Percentiles rank a stretch among this genome's conserved stretches.
Evolutionary conservation across 306 rosid species (phyloP).

Genomic region (Clitoria ternatea): DNA sequence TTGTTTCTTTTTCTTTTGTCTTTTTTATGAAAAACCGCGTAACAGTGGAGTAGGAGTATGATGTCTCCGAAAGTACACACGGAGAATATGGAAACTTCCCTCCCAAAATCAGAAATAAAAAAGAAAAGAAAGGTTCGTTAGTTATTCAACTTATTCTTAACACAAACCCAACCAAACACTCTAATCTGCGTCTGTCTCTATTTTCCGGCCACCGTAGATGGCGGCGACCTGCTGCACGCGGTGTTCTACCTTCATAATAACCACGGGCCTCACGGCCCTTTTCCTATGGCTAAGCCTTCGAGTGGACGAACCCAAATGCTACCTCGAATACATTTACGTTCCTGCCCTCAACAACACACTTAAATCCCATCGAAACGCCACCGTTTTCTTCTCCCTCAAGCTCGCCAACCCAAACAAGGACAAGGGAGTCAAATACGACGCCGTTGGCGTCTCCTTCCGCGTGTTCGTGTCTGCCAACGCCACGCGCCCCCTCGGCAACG

Average conservation of each 20-base stretch:
- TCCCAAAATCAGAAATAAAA: background rate
- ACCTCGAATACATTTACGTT: slow-evolving; percentile 42
- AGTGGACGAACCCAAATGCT: slow-evolving; percentile 46
- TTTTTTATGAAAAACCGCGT: no score
- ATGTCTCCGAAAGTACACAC: no score
- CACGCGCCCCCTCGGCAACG: slow-evolving; percentile 24
- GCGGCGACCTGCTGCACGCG: slow-evolving; percentile 28
- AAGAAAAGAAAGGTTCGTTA: background rate
- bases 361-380: slow-evolving; percentile 31
- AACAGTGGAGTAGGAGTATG: no score
- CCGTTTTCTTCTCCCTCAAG: slow-evolving; percentile 29
- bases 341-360: slow-evolving; percentile 65
- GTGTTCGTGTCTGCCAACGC: slow-evolving; percentile 2
- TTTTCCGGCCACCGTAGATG: slow-evolving; percentile 26
- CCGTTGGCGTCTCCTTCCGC: slow-evolving; percentile 31
- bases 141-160: background rate
- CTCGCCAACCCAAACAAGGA: slow-evolving; percentile 64
- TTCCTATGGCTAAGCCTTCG: slow-evolving; percentile 56
- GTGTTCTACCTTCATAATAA: slow-evolving; percentile 25
- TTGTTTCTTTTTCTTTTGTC: no score
- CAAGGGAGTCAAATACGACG: slow-evolving; percentile 64
- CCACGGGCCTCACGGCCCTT: slow-evolving; percentile 34
- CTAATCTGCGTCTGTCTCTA: background rate
- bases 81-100: slow-evolving; percentile 4
- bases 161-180: background rate